phyloP scores from a whole-genome alignment of 2,329 filamentous ascomycete species.

The Fusarium nodosum region DNA sequence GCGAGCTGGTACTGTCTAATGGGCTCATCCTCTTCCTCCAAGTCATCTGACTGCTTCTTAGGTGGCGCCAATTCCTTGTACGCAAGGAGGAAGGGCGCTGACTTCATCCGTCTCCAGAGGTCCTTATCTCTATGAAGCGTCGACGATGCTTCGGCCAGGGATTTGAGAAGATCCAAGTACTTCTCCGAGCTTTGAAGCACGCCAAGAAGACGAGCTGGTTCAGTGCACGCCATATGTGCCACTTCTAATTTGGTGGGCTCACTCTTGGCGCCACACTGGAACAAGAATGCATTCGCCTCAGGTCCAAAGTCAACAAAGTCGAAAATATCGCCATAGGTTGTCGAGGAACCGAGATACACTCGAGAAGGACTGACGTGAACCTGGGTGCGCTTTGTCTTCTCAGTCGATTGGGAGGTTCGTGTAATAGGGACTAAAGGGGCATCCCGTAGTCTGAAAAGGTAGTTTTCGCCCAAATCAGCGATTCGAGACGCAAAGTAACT shows the following conservation, averaged over 20 bases:
- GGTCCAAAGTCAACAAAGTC: constrained; percentile 96
- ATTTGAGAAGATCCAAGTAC: constrained; percentile 86
- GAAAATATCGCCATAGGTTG: constrained; percentile 87
- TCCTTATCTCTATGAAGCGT: constrained; percentile 82
- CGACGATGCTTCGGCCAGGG: constrained; percentile 79
- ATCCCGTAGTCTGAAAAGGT: constrained; percentile 71
- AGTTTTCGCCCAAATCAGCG: constrained; percentile 75
- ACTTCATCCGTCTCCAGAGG: constrained; percentile 81
- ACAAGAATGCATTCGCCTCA: constrained; percentile 88
- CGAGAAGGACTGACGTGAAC: constrained; percentile 73
- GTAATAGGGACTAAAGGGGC: constrained; percentile 79
- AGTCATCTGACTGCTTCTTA: constrained; percentile 63
- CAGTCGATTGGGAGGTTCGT: constrained; percentile 54
- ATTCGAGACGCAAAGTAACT: constrained; percentile 85
- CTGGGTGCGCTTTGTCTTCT: constrained; percentile 56
- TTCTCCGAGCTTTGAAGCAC: constrained; percentile 86
- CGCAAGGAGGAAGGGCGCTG: constrained; percentile 82
- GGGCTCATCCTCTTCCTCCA: constrained; percentile 72
- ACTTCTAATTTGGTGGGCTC: constrained; percentile 92
- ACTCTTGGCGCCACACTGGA: constrained; percentile 89
- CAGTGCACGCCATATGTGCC: constrained; percentile 83
- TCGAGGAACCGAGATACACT: constrained; percentile 82
- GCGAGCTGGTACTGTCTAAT: constrained; percentile 85
- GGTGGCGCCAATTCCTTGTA: constrained; percentile 76
- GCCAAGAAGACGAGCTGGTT: constrained; percentile 85